These are phyloP conservation scores for Cryphonectria japonica DNA, from an alignment of 2,329 filamentous ascomycete species.

Conservation along the genomic window DNA sequence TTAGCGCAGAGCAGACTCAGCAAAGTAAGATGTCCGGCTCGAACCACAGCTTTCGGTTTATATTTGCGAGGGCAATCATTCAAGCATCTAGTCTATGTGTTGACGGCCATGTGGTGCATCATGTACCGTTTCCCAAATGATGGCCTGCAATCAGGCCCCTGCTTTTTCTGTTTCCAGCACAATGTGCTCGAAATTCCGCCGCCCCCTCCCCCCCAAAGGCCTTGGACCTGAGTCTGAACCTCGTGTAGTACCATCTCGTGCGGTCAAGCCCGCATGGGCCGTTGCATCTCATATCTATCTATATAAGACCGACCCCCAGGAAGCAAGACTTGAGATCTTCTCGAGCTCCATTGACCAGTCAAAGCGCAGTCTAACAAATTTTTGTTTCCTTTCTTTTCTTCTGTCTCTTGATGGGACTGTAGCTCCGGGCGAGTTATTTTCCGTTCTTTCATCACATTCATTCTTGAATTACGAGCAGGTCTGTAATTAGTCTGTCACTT, in stretches of 20 bases:
- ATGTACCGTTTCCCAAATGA: neutral
- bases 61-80: neutral
- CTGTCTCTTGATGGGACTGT: conserved; percentile 21
- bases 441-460: conserved; percentile 10
- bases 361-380: neutral
- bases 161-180: neutral
- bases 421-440: conserved; percentile 21
- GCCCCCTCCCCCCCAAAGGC: neutral
- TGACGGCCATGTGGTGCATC: conserved; percentile 2
- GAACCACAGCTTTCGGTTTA: neutral
- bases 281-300: neutral
- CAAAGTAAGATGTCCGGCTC: neutral
- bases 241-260: neutral
- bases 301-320: neutral
- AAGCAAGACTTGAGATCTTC: neutral
- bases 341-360: neutral
- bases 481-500: neutral
- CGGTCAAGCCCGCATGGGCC: neutral
- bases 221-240: neutral
- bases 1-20: neutral
- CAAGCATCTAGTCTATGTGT: neutral
- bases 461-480: neutral
- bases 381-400: neutral
- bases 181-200: neutral
- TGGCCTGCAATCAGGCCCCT: neutral